These are phyloP conservation scores for Phallus indusiatus DNA, from an alignment of 768 basidiomycete species.

Conservation along the genomic window DNA sequence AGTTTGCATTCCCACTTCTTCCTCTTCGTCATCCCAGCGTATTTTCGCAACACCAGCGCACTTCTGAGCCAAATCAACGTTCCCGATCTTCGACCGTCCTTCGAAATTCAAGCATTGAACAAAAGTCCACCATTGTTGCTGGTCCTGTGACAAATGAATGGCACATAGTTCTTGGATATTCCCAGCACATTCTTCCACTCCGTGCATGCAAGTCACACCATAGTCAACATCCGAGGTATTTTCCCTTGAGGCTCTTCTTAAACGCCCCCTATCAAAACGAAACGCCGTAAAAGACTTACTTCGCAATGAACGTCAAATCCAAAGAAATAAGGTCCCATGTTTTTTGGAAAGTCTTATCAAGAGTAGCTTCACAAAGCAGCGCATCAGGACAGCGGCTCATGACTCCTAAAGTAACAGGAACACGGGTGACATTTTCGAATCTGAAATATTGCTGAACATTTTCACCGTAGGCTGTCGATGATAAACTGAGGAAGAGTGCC, in stretches of 20 bases:
- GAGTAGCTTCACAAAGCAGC: conserved; percentile 65
- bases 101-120: conserved; percentile 72
- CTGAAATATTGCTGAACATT: too few species aligned
- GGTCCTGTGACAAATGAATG: conserved; percentile 40
- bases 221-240: conserved; percentile 57
- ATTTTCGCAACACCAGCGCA: conserved; percentile 59
- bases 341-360: conserved; percentile 58
- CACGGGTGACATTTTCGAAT: conserved; percentile 12
- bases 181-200: conserved; percentile 71
- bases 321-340: conserved; percentile 60
- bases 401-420: conserved; percentile 46
- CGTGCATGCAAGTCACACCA: conserved; percentile 79
- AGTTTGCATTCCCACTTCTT: conserved; percentile 48
- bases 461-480: too few species aligned
- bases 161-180: conserved; percentile 87
- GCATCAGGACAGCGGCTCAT: conserved; percentile 80
- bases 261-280: not conserved
- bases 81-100: conserved; percentile 49
- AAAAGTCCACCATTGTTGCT: conserved; percentile 71
- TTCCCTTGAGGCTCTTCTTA: too few species aligned
- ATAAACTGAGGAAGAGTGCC: too few species aligned
- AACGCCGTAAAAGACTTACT: conserved; percentile 35
- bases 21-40: conserved; percentile 52
- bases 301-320: conserved; percentile 62
- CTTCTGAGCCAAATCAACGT: conserved; percentile 46